These are phyloP conservation scores for Clonostachys rhizophaga DNA, from an alignment of 2,329 filamentous ascomycete species.

Conservation along the genomic window DNA sequence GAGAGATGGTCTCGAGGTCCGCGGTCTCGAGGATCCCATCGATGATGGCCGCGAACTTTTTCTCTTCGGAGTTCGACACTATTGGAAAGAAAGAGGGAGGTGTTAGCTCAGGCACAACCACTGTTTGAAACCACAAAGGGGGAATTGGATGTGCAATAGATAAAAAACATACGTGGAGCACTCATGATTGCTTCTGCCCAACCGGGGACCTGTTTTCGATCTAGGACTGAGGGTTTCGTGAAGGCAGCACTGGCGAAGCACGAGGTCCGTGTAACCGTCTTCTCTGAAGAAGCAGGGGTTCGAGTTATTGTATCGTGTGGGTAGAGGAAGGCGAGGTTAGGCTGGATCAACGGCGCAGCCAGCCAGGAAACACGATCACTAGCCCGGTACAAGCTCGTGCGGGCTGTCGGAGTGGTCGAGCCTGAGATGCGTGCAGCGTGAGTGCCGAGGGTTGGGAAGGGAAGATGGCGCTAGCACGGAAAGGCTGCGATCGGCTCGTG, in stretches of 20 bases:
- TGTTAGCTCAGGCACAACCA: too few relatives aligned
- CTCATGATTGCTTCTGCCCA: constrained; percentile 11
- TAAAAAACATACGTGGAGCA: constrained; percentile 12
- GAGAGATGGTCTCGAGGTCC: constrained; percentile 58
- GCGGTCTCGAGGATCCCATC: constrained; percentile 53
- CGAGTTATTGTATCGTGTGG: neutral
- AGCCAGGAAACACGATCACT: too few relatives aligned
- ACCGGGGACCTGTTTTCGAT: too few relatives aligned
- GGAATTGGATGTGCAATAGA: neutral
- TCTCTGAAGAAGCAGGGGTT: neutral
- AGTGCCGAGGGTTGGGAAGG: too few relatives aligned
- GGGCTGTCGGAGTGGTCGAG: too few relatives aligned
- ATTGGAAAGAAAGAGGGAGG: neutral
- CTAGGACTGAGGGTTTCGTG: neutral
- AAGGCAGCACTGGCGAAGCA: neutral
- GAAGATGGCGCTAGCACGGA: too few relatives aligned
- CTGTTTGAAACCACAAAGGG: neutral
- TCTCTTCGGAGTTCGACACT: constrained; percentile 46
- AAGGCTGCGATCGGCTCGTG: too few relatives aligned
- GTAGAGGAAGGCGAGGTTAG: too few relatives aligned
- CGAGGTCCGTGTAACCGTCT: neutral
- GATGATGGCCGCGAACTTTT: constrained; percentile 53
- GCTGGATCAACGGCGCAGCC: too few relatives aligned
- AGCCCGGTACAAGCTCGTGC: too few relatives aligned
- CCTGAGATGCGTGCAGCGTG: too few relatives aligned